phyloP scores from a whole-genome alignment of 1,139 yeast genomes.

The Nakaseomyces kungkrabaensis region DNA sequence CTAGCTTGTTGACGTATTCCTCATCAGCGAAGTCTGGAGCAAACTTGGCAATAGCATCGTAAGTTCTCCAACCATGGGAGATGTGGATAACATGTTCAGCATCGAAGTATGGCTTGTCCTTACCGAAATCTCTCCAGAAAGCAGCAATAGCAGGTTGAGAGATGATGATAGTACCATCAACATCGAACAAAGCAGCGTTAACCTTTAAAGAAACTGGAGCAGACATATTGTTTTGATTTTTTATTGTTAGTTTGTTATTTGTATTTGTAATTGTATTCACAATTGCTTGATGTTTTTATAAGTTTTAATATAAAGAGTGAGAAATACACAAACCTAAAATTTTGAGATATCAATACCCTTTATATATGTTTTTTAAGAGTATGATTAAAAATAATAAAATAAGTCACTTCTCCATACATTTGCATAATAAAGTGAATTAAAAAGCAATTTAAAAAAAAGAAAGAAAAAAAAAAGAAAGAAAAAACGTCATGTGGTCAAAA shows the following conservation, averaged over 20 bases:
- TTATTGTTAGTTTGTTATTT: not conserved
- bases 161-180: constrained; percentile 65
- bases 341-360: no score
- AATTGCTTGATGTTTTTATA: not conserved
- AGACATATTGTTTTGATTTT: constrained; percentile 16
- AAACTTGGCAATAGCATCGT: constrained; percentile 64
- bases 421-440: no score
- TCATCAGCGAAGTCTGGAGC: constrained; percentile 65
- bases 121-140: constrained; percentile 68
- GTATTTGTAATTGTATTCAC: not conserved
- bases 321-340: no score
- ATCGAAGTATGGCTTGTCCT: constrained; percentile 59
- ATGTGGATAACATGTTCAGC: constrained; percentile 62
- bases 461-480: no score
- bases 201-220: constrained; percentile 27
- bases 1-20: constrained; percentile 59
- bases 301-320: no score
- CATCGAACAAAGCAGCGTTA: constrained; percentile 52
- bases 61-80: constrained; percentile 76
- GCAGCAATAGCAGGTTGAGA: constrained; percentile 63
- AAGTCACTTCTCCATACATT: no score
- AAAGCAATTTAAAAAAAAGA: no score
- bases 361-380: no score
- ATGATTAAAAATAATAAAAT: no score
- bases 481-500: not conserved